These are phyloP conservation scores for Aurantiochytrium sp. DNA, from an alignment of 108 stramenopile genomes.

Conservation along the genomic window DNA sequence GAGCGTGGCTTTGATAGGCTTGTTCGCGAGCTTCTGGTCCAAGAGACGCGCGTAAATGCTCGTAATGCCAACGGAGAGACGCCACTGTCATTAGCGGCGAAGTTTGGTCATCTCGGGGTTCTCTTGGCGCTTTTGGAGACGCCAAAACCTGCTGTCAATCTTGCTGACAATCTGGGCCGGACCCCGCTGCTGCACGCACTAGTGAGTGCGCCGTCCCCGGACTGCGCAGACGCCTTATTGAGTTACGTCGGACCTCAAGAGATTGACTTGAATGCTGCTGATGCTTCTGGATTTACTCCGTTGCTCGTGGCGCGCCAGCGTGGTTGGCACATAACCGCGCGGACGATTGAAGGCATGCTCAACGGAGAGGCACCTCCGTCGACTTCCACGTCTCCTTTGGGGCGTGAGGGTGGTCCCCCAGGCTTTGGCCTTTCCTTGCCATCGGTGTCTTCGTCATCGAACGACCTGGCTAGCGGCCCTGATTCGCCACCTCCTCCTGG, in stretches of 20 bases:
- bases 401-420: too few relatives aligned
- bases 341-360: background rate
- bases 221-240: background rate
- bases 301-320: background rate
- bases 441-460: too few relatives aligned
- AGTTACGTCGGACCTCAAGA: background rate
- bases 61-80: constrained; percentile 9
- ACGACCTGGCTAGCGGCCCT: too few relatives aligned
- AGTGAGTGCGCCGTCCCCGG: background rate
- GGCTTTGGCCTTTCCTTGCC: too few relatives aligned
- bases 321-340: background rate
- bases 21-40: background rate
- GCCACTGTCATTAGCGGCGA: background rate
- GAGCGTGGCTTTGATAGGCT: constrained; percentile 11
- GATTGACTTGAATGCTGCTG: background rate
- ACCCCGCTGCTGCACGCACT: background rate
- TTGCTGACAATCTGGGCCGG: background rate
- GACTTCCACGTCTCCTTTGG: background rate
- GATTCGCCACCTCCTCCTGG: too few relatives aligned
- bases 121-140: background rate
- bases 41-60: background rate
- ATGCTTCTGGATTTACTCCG: background rate
- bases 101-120: background rate
- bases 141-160: background rate
- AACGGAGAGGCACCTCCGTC: background rate